Evolutionary conservation across 352 stramenopile species (phyloP), one percentile per base, ranked within the genome.

Genomic region (Elongisporangium senticosum): DNA sequence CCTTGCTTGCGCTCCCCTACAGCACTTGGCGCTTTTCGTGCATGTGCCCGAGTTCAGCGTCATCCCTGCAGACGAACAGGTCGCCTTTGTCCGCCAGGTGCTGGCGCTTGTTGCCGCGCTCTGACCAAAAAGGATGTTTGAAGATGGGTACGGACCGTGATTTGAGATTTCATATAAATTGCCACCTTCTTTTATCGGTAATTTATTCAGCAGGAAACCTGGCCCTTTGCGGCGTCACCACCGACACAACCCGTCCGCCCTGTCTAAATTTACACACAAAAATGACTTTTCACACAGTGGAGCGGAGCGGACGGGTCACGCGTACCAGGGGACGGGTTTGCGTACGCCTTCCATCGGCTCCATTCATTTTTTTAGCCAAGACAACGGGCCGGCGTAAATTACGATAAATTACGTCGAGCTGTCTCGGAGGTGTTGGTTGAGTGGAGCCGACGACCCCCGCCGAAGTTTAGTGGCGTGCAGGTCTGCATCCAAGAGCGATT

Each of bases 1-100:
- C 3, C 20, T 48, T 49, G 7, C 19, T 4, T 58, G 39, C 59
- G 15, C 62, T 26, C 15, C 48, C 7, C 21, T 21, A 1, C 51
- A 90, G 79, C 69, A 87, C 57, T 61, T 77, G 24, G 78, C 73
- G 33, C 70, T 95, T 37, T 95, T 95, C 64, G 61, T 95, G 49
- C 85, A 93, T 57, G 79, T 93, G 23, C 85, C 85, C 1, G 57
- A 82, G 63, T 90, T 93, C 58, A 53, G 61, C 1, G 71, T 77
- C 40, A 72, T 93, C 37, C 47, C 65, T 21, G 65, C 78, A 43
- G 76, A 90, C 8, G 71, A 88, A 28, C 85, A 95, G 40, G 55
- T 91, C 37, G 67, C 59, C 15, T 75, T 89, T 28, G 71, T 83
- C n/a, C 72, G 76, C 58, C 74, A 76, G 56, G 62, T 93, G 33